phyloP scores from a whole-genome alignment of 2,329 filamentous ascomycete species.

The Fusarium pseudoanthophilum region DNA sequence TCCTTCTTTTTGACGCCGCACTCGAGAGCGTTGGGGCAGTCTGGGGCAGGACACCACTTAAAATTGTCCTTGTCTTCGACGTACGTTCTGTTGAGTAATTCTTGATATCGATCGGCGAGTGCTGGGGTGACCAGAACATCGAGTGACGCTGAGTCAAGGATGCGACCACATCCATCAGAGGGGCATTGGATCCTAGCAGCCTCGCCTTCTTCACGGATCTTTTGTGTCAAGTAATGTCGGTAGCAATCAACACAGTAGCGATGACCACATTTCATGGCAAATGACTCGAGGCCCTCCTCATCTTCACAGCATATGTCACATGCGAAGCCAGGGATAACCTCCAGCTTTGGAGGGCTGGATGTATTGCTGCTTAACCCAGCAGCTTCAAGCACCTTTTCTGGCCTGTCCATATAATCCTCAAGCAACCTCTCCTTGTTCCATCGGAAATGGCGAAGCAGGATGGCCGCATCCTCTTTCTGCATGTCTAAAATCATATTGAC shows the following conservation, averaged over 20 bases:
- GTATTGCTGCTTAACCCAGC: constrained; percentile 80
- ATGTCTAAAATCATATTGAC: constrained; percentile 92
- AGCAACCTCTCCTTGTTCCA: constrained; percentile 98
- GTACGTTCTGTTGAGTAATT: constrained; percentile 90
- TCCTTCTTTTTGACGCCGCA: constrained; percentile 90
- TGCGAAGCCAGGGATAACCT: constrained; percentile 78
- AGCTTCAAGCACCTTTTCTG: constrained; percentile 81
- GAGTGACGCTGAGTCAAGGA: constrained; percentile 90
- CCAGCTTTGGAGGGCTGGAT: constrained; percentile 72
- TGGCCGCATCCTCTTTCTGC: constrained; percentile 88
- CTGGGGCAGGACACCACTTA: constrained; percentile 98
- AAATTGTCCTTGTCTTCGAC: constrained; percentile 96
- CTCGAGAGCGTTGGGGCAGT: constrained; percentile 92
- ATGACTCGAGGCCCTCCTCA: constrained; percentile 77
- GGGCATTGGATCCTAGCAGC: constrained; percentile 95
- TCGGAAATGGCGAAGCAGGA: constrained; percentile 85
- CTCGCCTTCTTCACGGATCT: constrained; percentile 95
- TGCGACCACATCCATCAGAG: constrained; percentile 84
- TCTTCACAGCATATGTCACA: constrained; percentile 99
- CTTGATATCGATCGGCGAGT: constrained; percentile 75
- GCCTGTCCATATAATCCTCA: constrained; percentile 94
- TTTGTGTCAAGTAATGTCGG: constrained; percentile 87
- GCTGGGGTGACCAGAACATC: constrained; percentile 75
- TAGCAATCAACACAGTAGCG: constrained; percentile 95
- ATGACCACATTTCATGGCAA: constrained; percentile 95